A percentile compares a stretch with the other conserved stretches of the same genome.
These are phyloP conservation scores for Lichtheimia ramosa DNA, from an alignment of 371 early-diverging fungal species.

Conservation along the genomic window DNA sequence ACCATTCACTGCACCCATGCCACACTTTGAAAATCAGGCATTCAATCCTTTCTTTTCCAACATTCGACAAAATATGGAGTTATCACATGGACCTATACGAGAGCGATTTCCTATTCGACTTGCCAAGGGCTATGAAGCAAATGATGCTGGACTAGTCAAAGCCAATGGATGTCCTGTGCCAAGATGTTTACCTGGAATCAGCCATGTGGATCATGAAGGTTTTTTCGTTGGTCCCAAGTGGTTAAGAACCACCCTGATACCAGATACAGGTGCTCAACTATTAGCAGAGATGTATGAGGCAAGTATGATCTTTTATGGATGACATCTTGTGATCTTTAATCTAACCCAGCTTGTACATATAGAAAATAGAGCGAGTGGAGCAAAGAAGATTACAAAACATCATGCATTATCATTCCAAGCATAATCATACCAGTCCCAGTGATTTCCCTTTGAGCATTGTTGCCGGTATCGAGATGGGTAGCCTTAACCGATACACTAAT, in stretches of 20 bases:
- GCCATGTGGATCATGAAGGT: conserved; percentile 14
- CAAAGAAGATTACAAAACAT: conserved; percentile 64
- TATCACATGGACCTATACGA: conserved; percentile 26
- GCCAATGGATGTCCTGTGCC: background rate
- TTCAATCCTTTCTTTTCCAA: conserved; percentile 47
- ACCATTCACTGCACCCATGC: conserved; percentile 43
- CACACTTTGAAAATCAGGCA: conserved; percentile 39
- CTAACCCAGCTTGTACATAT: conserved; percentile 6
- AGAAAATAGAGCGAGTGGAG: conserved; percentile 61
- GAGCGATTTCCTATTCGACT: conserved; percentile 33
- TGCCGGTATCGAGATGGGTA: conserved; percentile 65
- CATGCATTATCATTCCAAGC: conserved; percentile 57
- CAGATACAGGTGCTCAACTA: conserved; percentile 28
- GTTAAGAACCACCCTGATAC: conserved; percentile 25
- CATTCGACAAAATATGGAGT: conserved; percentile 40
- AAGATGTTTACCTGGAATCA: conserved; percentile 25
- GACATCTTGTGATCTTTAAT: background rate
- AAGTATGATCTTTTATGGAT: background rate
- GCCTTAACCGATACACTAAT: conserved; percentile 76
- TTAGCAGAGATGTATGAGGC: conserved; percentile 50
- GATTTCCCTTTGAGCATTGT: conserved; percentile 61
- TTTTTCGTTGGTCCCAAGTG: conserved; percentile 29
- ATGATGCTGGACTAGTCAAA: background rate
- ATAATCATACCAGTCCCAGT: conserved; percentile 30
- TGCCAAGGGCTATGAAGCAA: conserved; percentile 4